Evolutionary conservation across 495 filamentous ascomycete species (phyloP).

Genomic region (Hyaloscypha hepaticicola): DNA sequence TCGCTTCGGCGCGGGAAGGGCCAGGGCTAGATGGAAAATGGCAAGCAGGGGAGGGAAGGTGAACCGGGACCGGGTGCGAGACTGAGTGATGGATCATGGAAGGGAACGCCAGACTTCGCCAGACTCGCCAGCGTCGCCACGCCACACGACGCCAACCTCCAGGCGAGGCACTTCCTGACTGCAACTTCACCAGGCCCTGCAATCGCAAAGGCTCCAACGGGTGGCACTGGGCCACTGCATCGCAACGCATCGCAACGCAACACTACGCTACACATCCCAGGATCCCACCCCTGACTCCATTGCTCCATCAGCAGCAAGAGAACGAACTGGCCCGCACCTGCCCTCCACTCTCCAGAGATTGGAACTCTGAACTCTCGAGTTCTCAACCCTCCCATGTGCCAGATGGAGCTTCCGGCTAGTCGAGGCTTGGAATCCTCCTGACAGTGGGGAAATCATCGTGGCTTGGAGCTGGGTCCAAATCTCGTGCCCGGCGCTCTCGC

Average conservation of each 20-base stretch:
- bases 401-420: background rate
- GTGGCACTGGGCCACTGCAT: background rate
- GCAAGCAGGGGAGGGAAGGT: too few relatives aligned
- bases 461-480: background rate
- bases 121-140: too few relatives aligned
- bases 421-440: conserved; percentile 13
- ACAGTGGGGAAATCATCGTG: conserved; percentile 7
- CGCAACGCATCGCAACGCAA: too few relatives aligned
- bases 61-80: too few relatives aligned
- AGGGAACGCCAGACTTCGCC: too few relatives aligned
- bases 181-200: too few relatives aligned
- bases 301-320: background rate
- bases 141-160: too few relatives aligned
- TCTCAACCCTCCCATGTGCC: background rate
- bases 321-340: background rate
- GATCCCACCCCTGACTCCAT: background rate
- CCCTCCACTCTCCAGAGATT: background rate
- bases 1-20: background rate
- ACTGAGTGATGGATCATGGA: too few relatives aligned
- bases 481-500: too few relatives aligned
- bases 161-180: background rate
- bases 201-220: too few relatives aligned
- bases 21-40: background rate
- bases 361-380: too few relatives aligned
- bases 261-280: too few relatives aligned